These are phyloP conservation scores for Pseudogymnoascus sp. DNA, from an alignment of 2,329 filamentous ascomycete species.

Conservation along the genomic window DNA sequence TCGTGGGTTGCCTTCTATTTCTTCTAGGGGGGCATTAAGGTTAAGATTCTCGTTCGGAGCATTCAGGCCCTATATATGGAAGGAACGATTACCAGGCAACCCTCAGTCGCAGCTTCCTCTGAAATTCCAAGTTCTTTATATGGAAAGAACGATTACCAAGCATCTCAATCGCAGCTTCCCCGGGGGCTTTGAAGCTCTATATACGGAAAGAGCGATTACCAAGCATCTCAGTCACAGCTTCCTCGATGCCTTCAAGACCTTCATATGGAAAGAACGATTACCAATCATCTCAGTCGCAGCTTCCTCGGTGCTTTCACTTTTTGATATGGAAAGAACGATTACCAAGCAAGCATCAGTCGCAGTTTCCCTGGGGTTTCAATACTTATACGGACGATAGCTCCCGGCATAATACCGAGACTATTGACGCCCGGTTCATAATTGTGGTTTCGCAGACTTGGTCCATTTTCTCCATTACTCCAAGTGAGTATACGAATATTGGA, in stretches of 20 bases:
- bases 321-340: not conserved
- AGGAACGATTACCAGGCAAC: too few species aligned
- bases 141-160: not conserved
- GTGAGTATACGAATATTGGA: not conserved
- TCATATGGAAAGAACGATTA: not conserved
- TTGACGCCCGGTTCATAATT: too few species aligned
- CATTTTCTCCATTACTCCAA: not conserved
- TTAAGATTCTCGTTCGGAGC: too few species aligned
- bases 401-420: not conserved
- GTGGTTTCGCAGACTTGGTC: too few species aligned
- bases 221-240: too few species aligned
- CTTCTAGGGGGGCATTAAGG: too few species aligned
- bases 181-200: not conserved
- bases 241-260: too few species aligned
- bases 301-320: not conserved
- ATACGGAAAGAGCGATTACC: not conserved
- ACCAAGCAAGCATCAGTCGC: not conserved
- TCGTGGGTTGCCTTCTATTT: too few species aligned
- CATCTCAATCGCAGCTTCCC: not conserved
- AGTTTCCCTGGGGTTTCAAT: too few species aligned
- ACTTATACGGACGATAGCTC: not conserved
- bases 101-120: too few species aligned
- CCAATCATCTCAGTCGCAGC: not conserved
- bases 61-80: too few species aligned
- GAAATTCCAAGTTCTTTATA: too few species aligned